Evolutionary conservation across 768 basidiomycete genomes (phyloP).

Genomic region (Lactarius quietus): DNA sequence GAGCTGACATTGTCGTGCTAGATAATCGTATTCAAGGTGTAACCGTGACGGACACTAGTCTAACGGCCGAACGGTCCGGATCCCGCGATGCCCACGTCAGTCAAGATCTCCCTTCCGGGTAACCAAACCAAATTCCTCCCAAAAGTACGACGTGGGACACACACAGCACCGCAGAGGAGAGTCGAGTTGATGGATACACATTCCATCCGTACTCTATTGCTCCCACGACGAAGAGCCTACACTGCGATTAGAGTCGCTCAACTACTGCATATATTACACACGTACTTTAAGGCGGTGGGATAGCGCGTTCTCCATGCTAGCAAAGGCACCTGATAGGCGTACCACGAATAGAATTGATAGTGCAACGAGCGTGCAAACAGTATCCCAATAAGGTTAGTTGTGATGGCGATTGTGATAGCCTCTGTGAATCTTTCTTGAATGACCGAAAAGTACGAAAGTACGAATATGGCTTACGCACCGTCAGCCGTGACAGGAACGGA

Average conservation of each 20-base stretch:
- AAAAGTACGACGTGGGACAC: slow-evolving; percentile 50
- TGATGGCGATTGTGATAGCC: slow-evolving; percentile 77
- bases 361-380: slow-evolving; percentile 91
- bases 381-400: slow-evolving; percentile 89
- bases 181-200: slow-evolving; percentile 71
- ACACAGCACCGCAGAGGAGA: slow-evolving; percentile 58
- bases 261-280: slow-evolving; percentile 30
- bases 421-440: slow-evolving; percentile 42
- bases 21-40: background rate
- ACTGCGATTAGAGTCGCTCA: slow-evolving; percentile 11
- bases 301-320: slow-evolving; percentile 71
- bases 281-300: slow-evolving; percentile 60
- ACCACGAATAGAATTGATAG: slow-evolving; percentile 99
- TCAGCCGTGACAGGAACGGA: slow-evolving; percentile 50
- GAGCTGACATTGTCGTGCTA: slow-evolving; percentile 35
- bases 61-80: background rate
- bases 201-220: slow-evolving; percentile 87
- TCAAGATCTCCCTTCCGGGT: slow-evolving; percentile 23
- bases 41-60: background rate
- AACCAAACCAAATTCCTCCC: slow-evolving; percentile 52
- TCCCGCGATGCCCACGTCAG: background rate
- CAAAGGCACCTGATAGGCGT: slow-evolving; percentile 86
- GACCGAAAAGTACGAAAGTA: slow-evolving; percentile 7
- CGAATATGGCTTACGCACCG: slow-evolving; percentile 46
- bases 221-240: slow-evolving; percentile 56